Conservation (phyloP, 495 filamentous ascomycete species). For the Talaromyces nanjingensis region DNA sequence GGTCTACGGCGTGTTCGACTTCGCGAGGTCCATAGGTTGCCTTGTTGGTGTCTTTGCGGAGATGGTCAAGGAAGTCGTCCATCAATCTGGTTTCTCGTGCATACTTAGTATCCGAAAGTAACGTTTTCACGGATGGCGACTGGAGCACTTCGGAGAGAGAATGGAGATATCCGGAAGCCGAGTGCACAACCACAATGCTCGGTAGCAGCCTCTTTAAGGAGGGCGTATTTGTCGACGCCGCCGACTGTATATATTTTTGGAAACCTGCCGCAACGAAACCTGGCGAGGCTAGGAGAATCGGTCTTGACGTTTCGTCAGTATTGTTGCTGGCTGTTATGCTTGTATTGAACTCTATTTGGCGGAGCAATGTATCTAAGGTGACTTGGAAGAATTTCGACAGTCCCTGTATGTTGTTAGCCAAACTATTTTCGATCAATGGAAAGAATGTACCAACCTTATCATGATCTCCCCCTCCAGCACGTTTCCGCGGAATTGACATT, state of each 20-base stretch:
- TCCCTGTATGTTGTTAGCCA: constrained; percentile 27
- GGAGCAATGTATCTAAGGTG: constrained; percentile 65
- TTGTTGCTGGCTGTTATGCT: constrained; percentile 29
- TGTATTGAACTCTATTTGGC: constrained; percentile 67
- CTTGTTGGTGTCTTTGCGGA: constrained; percentile 79
- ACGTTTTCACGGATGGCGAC: constrained; percentile 64
- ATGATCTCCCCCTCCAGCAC: constrained; percentile 53
- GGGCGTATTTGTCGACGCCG: constrained; percentile 49
- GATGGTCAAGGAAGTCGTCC: constrained; percentile 72
- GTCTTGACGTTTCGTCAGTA: constrained; percentile 40
- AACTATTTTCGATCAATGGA: not conserved
- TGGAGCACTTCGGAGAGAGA: constrained; percentile 79
- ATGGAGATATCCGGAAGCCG: constrained; percentile 76
- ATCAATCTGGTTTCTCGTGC: constrained; percentile 77
- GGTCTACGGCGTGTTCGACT: constrained; percentile 77
- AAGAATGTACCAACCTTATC: constrained; percentile 44
- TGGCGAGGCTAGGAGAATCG: constrained; percentile 81
- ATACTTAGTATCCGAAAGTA: constrained; percentile 78
- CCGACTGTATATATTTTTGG: constrained; percentile 67
- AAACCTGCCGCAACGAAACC: constrained; percentile 81
- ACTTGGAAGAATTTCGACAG: constrained; percentile 77
- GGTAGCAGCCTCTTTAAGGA: constrained; percentile 59
- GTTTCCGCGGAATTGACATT: constrained; percentile 73
- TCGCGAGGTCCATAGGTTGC: constrained; percentile 89
- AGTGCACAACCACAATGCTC: constrained; percentile 71